A percentile compares a stretch with the other conserved stretches of the same genome.
Conservation (phyloP, 352 stramenopile genomes). For the Globisporangium solare region DNA sequence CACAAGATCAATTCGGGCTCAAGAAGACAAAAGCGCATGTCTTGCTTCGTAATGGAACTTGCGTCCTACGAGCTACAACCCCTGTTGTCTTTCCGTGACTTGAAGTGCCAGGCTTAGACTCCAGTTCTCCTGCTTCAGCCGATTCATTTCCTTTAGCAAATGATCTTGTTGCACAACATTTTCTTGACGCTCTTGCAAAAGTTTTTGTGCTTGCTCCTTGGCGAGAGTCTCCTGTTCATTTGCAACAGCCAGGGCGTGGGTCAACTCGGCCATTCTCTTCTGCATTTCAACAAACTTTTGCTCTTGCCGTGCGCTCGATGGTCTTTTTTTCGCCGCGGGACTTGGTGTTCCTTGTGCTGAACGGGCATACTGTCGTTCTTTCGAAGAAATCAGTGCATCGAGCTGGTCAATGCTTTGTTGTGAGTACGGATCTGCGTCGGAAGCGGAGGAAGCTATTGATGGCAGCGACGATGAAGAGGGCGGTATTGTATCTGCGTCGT, state of each 20-base stretch:
- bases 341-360: constrained; percentile 9
- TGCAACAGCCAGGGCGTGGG: constrained; percentile 46
- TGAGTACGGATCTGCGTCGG: constrained; percentile 1
- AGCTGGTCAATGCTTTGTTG: constrained; percentile 38
- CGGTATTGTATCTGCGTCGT: constrained; percentile 6
- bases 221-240: constrained; percentile 78
- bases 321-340: constrained; percentile 22
- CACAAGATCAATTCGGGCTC: no score
- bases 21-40: no score
- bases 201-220: constrained; percentile 40
- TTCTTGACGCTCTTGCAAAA: constrained; percentile 26
- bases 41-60: no score
- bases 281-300: constrained; percentile 32
- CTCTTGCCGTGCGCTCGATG: constrained; percentile 30
- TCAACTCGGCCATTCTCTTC: constrained; percentile 31
- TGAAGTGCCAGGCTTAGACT: constrained; percentile 56
- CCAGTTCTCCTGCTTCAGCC: constrained; percentile 68
- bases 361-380: constrained; percentile 22
- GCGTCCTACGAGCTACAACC: no score
- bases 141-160: constrained; percentile 47
- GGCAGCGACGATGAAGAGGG: constrained; percentile 22
- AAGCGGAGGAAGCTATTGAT: constrained; percentile 6
- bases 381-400: constrained; percentile 31
- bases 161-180: constrained; percentile 38
- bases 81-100: constrained; percentile 33